Evolutionary conservation across 495 filamentous ascomycete genomes (phyloP), one percentile per base, ranked within the genome.

Genomic region (Stereocaulon alpinum): DNA sequence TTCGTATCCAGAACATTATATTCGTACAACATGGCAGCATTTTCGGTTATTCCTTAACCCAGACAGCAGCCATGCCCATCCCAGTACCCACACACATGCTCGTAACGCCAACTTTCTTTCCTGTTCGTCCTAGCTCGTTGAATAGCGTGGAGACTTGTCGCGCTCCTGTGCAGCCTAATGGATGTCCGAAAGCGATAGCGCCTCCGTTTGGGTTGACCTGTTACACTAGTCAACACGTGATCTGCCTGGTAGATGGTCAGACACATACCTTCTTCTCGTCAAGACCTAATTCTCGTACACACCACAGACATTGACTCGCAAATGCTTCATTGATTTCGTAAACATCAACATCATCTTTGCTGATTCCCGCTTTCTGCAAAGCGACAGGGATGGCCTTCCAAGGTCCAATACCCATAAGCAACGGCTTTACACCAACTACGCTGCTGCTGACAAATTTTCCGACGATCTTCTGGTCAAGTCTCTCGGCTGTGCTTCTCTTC

Each of bases 271-370:
- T 68, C 63, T 82, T 79, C 64, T 72, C 56, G 61, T 89, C 87
- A 48, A 98, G 67, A 30, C 86, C 87, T 18, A 98, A 83, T 78
- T 96, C 88, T 67, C 90, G 85, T 49, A 85, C 78, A 74, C 94
- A 98, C 86, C 86, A 96, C 52, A 98, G 75, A 67, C 90, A 96
- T 79, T 98, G 93, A 56, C 80, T 86, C 17, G 93, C 93, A 70
- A 98, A 98, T 9, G 93, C 93, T 82, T 98, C 93, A 79, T 98
- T 98, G 80, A 98, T 97, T 83, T 98, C 93, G 69, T 80, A 98
- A 69, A 97, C 88, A 71, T 96, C 94, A 40, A 98, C 89, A 62
- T 97, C 93, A 49, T 92, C 86, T 74, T 87, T 90, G 63, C 77
- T 80, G 61, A 98, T 81, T 44, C 90, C 88, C 4, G 91, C 87